Evolutionary conservation across 768 basidiomycete species (phyloP), one percentile per base, ranked within the genome.

Genomic region (Steccherinum ochraceum): DNA sequence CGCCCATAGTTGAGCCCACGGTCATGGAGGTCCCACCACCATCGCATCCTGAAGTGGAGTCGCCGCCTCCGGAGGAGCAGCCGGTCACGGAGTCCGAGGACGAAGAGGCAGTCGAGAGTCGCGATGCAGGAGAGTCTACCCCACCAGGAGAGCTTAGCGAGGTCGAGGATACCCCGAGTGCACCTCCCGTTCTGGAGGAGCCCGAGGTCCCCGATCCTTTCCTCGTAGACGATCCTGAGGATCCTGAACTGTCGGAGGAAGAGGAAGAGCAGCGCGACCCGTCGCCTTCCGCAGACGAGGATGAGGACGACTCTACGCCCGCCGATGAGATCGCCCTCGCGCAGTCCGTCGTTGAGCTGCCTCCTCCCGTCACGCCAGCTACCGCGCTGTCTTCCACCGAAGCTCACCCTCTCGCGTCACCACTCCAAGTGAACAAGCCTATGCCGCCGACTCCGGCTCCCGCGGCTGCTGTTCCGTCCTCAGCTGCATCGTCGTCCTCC

Each of bases 181-280:
- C 52, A 21, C 52, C 46, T n/a, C 66, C 67, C 24, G 61, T 71
- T 40, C 16, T 16, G 30, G 30, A 35, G 30, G 78, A 78, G 59
- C 71, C 73, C 40, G 75, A 77, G 50, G 72, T 74, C 4, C 79
- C 80, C 13, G 73, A 86, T 63, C 80, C 81, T 1, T 84, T 83
- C 69, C 69, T 84, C 46, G 67, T 81, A 27, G 84, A 84, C 56
- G 80, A 80, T 52, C 72, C 66, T 18, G 56, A 56, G 3, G 57
- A 62, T 13, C 40, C 48, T 10, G 58, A 50, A 12, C 46, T 46
- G 2, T 71, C 68, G n/a, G 74, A 70, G 21, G 74, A 71, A 24
- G 45, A 45, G 10, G 71, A 71, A 5, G 65, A 59, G 11, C 48
- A 41, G 19, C n/a, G n/a, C n/a, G 41, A 40, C 41, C 7, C 7